These are phyloP conservation scores for Candida germanica DNA, from an alignment of 805 yeast species.

Conservation along the genomic window DNA sequence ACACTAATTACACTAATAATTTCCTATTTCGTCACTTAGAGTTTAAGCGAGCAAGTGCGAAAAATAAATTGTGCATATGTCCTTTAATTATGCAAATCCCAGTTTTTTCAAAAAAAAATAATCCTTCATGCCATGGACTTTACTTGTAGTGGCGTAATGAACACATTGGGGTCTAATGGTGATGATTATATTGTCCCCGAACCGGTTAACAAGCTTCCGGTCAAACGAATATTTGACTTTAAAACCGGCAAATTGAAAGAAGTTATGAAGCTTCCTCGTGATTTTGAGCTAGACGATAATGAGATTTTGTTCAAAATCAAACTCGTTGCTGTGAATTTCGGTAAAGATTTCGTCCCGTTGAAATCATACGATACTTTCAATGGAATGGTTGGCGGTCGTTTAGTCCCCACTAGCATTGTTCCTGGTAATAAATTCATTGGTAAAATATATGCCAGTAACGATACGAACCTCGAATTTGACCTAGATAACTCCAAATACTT, in stretches of 20 bases:
- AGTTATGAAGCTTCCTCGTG: constrained; percentile 23
- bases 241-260: constrained; percentile 18
- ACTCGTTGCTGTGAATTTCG: constrained; percentile 26
- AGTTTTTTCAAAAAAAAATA: too few relatives aligned
- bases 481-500: constrained; percentile 19
- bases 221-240: constrained; percentile 25
- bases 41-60: not conserved
- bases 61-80: not conserved
- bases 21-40: too few relatives aligned
- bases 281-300: constrained; percentile 16
- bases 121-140: not conserved
- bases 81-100: too few relatives aligned
- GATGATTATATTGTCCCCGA: constrained; percentile 7
- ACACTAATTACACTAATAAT: too few relatives aligned
- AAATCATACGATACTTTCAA: constrained; percentile 1
- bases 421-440: constrained; percentile 37
- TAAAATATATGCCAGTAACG: constrained; percentile 17
- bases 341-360: constrained; percentile 21
- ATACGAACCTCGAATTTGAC: constrained; percentile 9
- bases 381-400: not conserved
- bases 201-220: constrained; percentile 18
- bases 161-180: not conserved
- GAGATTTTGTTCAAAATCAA: constrained; percentile 26
- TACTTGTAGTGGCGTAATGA: too few relatives aligned
- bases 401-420: constrained; percentile 15